Evolutionary conservation across 1,139 yeast species (phyloP).

Genomic region (Geotrichum australiense): DNA sequence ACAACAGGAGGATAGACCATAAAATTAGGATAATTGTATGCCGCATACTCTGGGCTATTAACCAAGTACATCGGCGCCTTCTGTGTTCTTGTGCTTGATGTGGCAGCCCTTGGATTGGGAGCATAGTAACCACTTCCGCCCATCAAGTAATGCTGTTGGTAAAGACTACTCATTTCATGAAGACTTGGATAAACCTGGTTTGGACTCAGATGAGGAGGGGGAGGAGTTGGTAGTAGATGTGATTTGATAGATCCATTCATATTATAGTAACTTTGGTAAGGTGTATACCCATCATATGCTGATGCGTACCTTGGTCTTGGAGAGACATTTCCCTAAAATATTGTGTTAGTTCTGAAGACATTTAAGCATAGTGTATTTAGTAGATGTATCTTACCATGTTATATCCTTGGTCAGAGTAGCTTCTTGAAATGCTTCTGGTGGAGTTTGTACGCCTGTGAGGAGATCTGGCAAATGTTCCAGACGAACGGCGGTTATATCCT

Average conservation of each 20-base stretch:
- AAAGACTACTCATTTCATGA: conserved; percentile 14
- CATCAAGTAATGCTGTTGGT: conserved; percentile 11
- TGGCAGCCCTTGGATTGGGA: background rate
- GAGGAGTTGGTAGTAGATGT: conserved; percentile 13
- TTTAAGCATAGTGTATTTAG: background rate
- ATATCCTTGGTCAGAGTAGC: conserved; percentile 13
- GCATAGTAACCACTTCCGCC: conserved; percentile 8
- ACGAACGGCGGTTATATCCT: conserved; percentile 7
- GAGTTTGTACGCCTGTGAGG: conserved; percentile 6
- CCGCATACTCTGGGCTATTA: conserved; percentile 8
- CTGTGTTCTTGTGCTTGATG: conserved; percentile 2
- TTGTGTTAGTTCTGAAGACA: background rate
- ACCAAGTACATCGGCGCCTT: conserved; percentile 8
- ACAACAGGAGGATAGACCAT: conserved; percentile 11
- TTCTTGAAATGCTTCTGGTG: conserved; percentile 15
- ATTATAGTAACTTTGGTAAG: conserved; percentile 5
- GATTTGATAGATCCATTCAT: conserved; percentile 6
- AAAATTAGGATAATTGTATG: conserved; percentile 11
- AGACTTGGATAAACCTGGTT: conserved; percentile 14
- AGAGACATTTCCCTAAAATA: conserved; percentile 10
- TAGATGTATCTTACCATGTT: conserved; percentile 8
- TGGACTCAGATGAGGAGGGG: conserved; percentile 6
- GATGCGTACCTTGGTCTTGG: conserved; percentile 11
- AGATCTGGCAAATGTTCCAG: conserved; percentile 3
- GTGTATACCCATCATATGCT: conserved; percentile 9